Percentiles rank a stretch among this genome's conserved stretches.
phyloP scores from a whole-genome alignment of 1,139 yeast species.

The Torulaspora pretoriensis region DNA sequence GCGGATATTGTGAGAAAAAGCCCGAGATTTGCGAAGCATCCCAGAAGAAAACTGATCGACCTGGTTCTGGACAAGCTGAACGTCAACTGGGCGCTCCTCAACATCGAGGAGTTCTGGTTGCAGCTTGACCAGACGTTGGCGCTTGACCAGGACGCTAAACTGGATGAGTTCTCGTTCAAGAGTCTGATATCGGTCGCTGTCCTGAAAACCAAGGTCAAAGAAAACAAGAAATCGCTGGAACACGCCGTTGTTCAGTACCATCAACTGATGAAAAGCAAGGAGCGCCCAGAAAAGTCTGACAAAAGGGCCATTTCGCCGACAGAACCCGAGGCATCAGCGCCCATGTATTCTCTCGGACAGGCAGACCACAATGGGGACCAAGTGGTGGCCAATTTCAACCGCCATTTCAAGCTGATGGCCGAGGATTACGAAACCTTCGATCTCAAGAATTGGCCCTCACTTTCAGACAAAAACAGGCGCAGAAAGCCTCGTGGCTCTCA shows the following conservation, averaged over 20 bases:
- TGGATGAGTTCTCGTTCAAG: slow-evolving; percentile 17
- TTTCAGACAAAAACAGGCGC: slow-evolving; percentile 5
- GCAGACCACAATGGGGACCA: slow-evolving; percentile 9
- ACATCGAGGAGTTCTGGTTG: slow-evolving; percentile 20
- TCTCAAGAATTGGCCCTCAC: slow-evolving; percentile 15
- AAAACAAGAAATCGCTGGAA: slow-evolving; percentile 20
- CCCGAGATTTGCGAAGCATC: slow-evolving; percentile 10
- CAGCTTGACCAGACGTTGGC: slow-evolving; percentile 16
- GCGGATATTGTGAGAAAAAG: slow-evolving; percentile 7
- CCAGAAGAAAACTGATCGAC: slow-evolving; percentile 9
- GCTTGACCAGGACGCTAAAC: slow-evolving; percentile 8
- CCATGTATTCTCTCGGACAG: background rate
- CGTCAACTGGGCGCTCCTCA: slow-evolving; percentile 22
- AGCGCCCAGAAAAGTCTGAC: background rate
- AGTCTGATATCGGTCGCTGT: slow-evolving; percentile 25
- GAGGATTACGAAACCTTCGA: slow-evolving; percentile 32
- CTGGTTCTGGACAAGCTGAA: slow-evolving; percentile 19
- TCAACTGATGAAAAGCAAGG: slow-evolving; percentile 11
- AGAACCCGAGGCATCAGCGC: background rate
- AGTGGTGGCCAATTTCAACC: slow-evolving; percentile 25
- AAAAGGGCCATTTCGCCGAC: slow-evolving; percentile 5
- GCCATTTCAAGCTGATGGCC: slow-evolving; percentile 29
- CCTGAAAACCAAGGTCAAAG: slow-evolving; percentile 21
- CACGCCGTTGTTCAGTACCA: slow-evolving; percentile 18
- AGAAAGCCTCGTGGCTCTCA: slow-evolving; percentile 5